A percentile compares a stretch with the other conserved stretches of the same genome.
Conservation (phyloP, 495 filamentous ascomycete species). For the Penicillium simplicissimum region DNA sequence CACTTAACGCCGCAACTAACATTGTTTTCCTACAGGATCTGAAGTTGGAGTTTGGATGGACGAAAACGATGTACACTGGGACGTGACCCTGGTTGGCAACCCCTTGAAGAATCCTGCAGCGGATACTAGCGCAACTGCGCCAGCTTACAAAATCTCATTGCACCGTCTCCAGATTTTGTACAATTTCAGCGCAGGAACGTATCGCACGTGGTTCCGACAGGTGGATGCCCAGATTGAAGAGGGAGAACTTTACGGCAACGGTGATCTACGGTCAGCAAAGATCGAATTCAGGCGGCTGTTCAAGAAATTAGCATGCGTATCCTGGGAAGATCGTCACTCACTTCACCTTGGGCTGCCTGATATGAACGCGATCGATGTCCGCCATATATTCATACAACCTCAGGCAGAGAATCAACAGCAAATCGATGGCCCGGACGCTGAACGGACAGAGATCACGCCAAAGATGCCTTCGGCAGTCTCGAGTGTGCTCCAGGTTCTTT, state of each 20-base stretch:
- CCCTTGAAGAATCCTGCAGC: not conserved
- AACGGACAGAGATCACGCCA: not conserved
- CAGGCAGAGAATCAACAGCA: not conserved
- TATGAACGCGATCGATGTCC: not conserved
- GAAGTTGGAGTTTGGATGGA: not conserved
- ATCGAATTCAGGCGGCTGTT: constrained; percentile 8
- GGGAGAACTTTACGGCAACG: not conserved
- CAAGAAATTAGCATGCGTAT: not conserved
- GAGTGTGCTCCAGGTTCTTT: constrained; percentile 1
- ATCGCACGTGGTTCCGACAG: not conserved
- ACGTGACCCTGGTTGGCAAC: not conserved
- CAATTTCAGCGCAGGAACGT: not conserved
- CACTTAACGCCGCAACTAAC: not conserved
- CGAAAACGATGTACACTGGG: not conserved
- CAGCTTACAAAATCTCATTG: not conserved
- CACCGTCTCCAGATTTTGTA: constrained; percentile 15
- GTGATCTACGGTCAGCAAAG: constrained; percentile 6
- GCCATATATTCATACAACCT: constrained; percentile 6
- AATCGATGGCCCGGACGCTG: not conserved
- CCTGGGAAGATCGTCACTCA: constrained; percentile 11
- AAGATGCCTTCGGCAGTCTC: not conserved
- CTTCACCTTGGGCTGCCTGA: not conserved
- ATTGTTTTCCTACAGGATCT: not conserved
- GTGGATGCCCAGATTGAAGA: not conserved
- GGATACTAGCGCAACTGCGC: not conserved